A percentile compares a stretch with the other conserved stretches of the same genome.
Evolutionary conservation across 495 filamentous ascomycete species (phyloP).

Genomic region (Ascobolus immersus): DNA sequence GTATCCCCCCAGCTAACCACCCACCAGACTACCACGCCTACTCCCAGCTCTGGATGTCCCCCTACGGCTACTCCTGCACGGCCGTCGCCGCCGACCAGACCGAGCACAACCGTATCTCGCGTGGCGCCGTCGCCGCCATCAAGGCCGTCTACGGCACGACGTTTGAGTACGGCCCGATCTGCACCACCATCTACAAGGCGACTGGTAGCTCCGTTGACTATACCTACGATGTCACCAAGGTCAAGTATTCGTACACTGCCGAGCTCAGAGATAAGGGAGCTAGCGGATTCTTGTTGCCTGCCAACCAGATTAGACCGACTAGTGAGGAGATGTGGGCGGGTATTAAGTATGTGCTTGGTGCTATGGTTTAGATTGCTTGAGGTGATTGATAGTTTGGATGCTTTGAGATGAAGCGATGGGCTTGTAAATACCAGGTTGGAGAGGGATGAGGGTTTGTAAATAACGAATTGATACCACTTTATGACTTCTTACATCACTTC

Average conservation of each 20-base stretch:
- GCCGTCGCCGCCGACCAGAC: slow-evolving; percentile 20
- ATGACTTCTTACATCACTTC: no score
- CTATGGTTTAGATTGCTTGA: slow-evolving; percentile 20
- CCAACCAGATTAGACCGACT: slow-evolving; percentile 27
- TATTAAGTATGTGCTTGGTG: slow-evolving; percentile 25
- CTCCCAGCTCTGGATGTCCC: slow-evolving; percentile 25
- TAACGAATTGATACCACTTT: no score
- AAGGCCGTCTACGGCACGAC: slow-evolving; percentile 22
- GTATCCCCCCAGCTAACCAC: no score
- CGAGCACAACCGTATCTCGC: slow-evolving; percentile 11
- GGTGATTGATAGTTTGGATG: no score
- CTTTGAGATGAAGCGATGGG: no score
- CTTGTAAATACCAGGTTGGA: no score
- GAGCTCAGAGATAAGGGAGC: slow-evolving; percentile 26
- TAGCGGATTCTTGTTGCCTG: slow-evolving; percentile 32
- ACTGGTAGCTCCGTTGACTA: slow-evolving; percentile 32
- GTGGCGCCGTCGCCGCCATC: slow-evolving; percentile 18
- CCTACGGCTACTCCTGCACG: slow-evolving; percentile 25
- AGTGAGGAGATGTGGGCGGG: slow-evolving; percentile 30
- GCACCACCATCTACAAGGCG: slow-evolving; percentile 32
- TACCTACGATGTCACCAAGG: slow-evolving; percentile 23
- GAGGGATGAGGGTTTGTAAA: no score
- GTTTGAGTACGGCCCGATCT: slow-evolving; percentile 26
- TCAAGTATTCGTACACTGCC: slow-evolving; percentile 29
- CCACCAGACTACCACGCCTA: slow-evolving; percentile 40